Evolutionary conservation across 1,284 basidiomycete species (phyloP), one percentile per base, ranked within the genome.

Genomic region (Cryptococcus hybrid): DNA sequence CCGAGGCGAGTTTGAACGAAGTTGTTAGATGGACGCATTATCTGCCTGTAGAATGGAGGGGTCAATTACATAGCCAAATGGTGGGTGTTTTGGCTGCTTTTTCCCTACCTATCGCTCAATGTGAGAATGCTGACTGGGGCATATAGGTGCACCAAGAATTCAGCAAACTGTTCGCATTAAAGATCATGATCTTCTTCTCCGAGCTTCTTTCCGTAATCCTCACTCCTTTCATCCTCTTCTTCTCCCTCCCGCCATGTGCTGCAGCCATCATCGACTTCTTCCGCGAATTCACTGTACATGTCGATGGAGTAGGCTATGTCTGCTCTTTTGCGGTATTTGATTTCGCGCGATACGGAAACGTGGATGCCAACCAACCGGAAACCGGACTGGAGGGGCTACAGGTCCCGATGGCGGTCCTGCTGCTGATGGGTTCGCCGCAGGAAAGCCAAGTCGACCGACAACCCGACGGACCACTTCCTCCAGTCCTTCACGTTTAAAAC

Each of bases 261-360:
- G 88, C 89, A 6, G 87, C 87, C 0, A 89, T 97, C 63, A 84
- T 97, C 60, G 94, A 98, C 73, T 96, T 98, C 73, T 96, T 97
- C 83, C 84, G 92, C 49, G 93, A 97, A 79, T 98, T 96, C 71
- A 90, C 92, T 0, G 88, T 99, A 0, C 94, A 98, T 75, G 89
- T 99, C 37, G 94, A 97, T 66, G 92, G 93, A 1, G 83, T 96
- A 2, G 95, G 96, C 8, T 95, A 96, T 70, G 91, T 99, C 7
- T 99, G 96, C 74, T 92, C 89, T 44, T 59, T 98, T 78, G 96
- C 95, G 0, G 94, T 96, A 56, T 99, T 99, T 73, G 93, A 98
- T 75, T 97, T 98, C 76, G 86, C 92, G 75, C 80, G 92, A 60
- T 34, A 42, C 9, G 40, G n/a, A 18, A 39, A 24, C n/a, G 45